Evolutionary conservation across 768 basidiomycete genomes (phyloP).

Genomic region (Grammothele lineata): DNA sequence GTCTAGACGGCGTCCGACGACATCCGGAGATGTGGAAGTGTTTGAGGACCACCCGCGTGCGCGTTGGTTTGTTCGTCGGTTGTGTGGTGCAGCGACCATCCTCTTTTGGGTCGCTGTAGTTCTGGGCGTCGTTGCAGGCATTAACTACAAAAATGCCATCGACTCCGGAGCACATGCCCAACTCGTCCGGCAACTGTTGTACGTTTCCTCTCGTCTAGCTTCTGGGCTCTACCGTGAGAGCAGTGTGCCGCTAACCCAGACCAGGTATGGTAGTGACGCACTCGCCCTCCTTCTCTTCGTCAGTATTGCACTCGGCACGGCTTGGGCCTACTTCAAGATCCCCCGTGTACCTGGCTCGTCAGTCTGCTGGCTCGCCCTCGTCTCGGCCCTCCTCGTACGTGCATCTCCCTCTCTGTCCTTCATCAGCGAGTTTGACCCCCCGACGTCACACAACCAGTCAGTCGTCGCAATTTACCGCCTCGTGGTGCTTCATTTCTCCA

Average conservation of each 20-base stretch:
- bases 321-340: slow-evolving; percentile 4
- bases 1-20: too few species aligned
- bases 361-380: background rate
- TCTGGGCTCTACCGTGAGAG: too few species aligned
- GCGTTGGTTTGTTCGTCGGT: background rate
- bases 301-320: background rate
- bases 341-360: slow-evolving; percentile 4
- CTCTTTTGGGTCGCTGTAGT: slow-evolving; percentile 1
- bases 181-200: slow-evolving; percentile 8
- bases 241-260: too few species aligned
- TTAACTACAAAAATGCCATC: slow-evolving; percentile 2
- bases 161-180: background rate
- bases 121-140: slow-evolving; percentile 1
- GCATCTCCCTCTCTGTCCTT: background rate
- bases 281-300: slow-evolving; percentile 1
- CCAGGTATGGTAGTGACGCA: slow-evolving; percentile 3
- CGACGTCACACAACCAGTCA: too few species aligned
- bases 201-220: background rate
- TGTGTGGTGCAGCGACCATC: background rate
- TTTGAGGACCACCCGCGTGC: slow-evolving; percentile 3
- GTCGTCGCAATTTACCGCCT: slow-evolving; percentile 10
- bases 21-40: background rate
- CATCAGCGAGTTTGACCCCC: background rate
- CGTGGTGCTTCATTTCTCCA: slow-evolving; percentile 7
- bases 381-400: slow-evolving; percentile 7